These are phyloP conservation scores for Colletotrichum lupini DNA, from an alignment of 2,329 filamentous ascomycete species.

Conservation along the genomic window DNA sequence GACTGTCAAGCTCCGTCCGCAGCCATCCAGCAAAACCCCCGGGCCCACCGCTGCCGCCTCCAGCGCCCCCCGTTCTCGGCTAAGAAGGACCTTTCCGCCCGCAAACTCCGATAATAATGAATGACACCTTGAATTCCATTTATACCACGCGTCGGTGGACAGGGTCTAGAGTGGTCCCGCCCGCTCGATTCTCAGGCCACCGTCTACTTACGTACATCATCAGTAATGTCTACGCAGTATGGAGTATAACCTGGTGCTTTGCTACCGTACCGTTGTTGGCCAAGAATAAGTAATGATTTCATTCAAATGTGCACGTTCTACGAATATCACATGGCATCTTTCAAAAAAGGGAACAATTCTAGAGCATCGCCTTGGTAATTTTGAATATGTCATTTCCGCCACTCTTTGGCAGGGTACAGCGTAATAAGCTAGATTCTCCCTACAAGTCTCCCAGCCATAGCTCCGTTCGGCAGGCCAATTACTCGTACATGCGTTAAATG, in stretches of 20 bases:
- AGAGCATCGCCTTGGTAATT: neutral
- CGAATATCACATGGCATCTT: neutral
- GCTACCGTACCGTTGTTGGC: no score
- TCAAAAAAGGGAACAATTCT: no score
- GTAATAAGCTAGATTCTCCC: neutral
- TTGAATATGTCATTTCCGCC: neutral
- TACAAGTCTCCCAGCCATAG: neutral
- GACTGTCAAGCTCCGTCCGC: constrained; percentile 24
- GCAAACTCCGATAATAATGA: constrained; percentile 25
- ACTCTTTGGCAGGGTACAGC: neutral
- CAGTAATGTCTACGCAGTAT: neutral
- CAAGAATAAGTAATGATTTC: neutral
- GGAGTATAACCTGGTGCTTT: neutral
- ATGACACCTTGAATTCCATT: constrained; percentile 15
- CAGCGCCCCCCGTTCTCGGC: neutral
- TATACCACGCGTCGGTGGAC: neutral
- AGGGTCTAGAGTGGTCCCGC: neutral
- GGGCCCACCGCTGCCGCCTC: neutral
- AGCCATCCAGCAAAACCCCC: neutral
- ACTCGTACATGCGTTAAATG: constrained; percentile 28
- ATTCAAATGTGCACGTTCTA: neutral
- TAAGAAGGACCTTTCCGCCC: constrained; percentile 18
- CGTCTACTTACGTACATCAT: neutral
- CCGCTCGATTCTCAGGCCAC: neutral
- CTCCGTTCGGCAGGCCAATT: constrained; percentile 16